phyloP scores from a whole-genome alignment of 106 monocot genomes.

The Acorus gramineus region DNA sequence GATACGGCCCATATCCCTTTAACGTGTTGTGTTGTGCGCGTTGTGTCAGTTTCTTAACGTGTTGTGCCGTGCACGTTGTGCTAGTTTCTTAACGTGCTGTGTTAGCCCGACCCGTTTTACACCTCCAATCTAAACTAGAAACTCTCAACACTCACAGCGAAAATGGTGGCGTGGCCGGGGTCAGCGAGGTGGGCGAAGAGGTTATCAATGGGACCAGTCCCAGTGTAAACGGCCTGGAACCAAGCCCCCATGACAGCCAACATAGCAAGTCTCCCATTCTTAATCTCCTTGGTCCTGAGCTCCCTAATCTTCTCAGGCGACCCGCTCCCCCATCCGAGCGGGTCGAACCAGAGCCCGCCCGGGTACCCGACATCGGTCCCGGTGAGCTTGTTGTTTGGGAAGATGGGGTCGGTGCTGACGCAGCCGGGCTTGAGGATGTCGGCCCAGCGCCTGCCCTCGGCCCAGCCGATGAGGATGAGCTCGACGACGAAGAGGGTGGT shows the following conservation, averaged over 20 bases:
- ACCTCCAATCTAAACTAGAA: background rate
- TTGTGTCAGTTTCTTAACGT: too few relatives aligned
- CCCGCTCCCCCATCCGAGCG: conserved; percentile 87
- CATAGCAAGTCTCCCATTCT: conserved; percentile 97
- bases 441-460: conserved; percentile 93
- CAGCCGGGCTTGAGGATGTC: conserved; percentile 93
- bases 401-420: conserved; percentile 94
- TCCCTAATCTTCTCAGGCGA: conserved; percentile 88
- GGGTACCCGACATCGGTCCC: conserved; percentile 96
- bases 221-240: conserved; percentile 96
- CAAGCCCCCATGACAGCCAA: conserved; percentile 95
- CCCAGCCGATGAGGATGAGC: conserved; percentile 89
- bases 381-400: conserved; percentile 98
- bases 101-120: background rate
- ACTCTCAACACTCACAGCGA: conserved; percentile 39
- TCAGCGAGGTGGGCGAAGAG: conserved; percentile 96
- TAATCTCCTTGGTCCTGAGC: conserved; percentile 94
- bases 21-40: too few relatives aligned
- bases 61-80: too few relatives aligned
- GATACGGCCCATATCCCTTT: too few relatives aligned
- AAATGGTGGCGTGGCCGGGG: conserved; percentile 93
- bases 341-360: conserved; percentile 97
- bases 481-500: conserved; percentile 94
- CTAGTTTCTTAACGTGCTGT: too few relatives aligned
- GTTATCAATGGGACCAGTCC: conserved; percentile 95